Base-by-base conservation (phyloP, 1,284 basidiomycete genomes). In the Chiua sp. region DNA sequence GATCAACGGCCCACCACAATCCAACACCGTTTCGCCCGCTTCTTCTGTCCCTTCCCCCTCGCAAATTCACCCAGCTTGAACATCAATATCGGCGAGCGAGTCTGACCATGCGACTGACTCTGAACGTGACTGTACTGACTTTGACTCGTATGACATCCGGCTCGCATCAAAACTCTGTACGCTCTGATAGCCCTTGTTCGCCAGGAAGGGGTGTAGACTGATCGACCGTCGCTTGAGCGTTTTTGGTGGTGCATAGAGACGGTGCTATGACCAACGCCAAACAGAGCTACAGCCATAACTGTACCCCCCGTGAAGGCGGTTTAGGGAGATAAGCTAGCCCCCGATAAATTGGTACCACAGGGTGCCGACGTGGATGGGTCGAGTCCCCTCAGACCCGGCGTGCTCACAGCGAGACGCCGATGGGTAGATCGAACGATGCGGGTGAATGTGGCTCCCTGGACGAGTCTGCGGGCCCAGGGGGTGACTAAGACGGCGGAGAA, bases 311-410 rank as follows among this genome's bases (percentile, higher is more conserved):
- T n/a, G 57, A 28, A 16, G 56, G 52, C 20, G 59, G 22, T 16
- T 62, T 59, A 32, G 56, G 0, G 67, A 39, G 60, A 88, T 79
- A 64, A 88, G 81, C 89, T 89, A 91, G 3, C 88, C 88, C 0
- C 88, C 88, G 18, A 91, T 79, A 42, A 91, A 79, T 88, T 88
- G 91, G 66, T 69, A 91, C 80, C 73, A 90, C 55, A 76, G 3
- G 73, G 68, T 22, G 72, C 60, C 12, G 74, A 67, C 44, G 57
- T 49, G 5, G 68, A 63, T 12, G 62, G 54, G 2, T 62, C 60
- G 23, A 74, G 55, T 7, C 74, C 65, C 20, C 66, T 72, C 20
- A 75, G 62, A 51, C 74, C 74, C n/a, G 72, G 73, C n/a, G 68
- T 61, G n/a, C 59, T 67, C 18, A 65, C 20, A 8, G 70, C 66